Evolutionary conservation across 164 flowering plant species (phyloP), one percentile per base, ranked within the genome.

Genomic region (Magnolia sinica): DNA sequence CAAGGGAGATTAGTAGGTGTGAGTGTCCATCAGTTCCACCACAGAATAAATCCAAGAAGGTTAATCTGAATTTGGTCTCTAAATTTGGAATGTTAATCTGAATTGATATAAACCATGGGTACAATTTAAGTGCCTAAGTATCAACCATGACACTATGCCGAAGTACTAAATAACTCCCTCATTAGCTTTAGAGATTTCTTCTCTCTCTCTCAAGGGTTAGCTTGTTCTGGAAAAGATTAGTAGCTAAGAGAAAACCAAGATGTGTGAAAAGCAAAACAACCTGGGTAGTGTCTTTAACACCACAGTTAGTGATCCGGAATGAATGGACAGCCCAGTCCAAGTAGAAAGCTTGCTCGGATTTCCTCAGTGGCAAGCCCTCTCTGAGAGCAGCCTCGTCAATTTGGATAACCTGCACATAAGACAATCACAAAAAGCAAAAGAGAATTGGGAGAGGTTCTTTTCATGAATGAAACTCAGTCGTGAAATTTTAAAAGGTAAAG

Each of bases 331-430:
- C 78, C 73, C 78, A 76, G 16, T 76, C 74, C 68, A 76, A 50
- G 61, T 75, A 75, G 49, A 65, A 67, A 50, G 72, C 49, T 18
- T 67, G 64, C 77, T 75, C 77, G 3, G 77, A 75, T 66, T 75
- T 75, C 24, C 77, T 18, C 64, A 75, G 16, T 1, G 77, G 77
- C 23, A 75, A 50, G 2, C 77, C 77, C 9, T 75, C 77, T 51
- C 72, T 75, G 16, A 75, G 29, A 52, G 89, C 91, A 84, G 91
- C 88, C 84, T 88, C 91, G 49, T 88, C 91, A 80, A 88, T 88
- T 74, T 88, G 91, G 81, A 88, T 88, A 3, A 88, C 87, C 71
- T 71, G 81, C 70, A 23, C 2, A 14, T 22, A 20, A 23, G 8
- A 18, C 22, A 74, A 7, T 18, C 16, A 37, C 1, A 64, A 9